phyloP scores from a whole-genome alignment of 2,329 filamentous ascomycete species.

The Aureobasidium sp. region DNA sequence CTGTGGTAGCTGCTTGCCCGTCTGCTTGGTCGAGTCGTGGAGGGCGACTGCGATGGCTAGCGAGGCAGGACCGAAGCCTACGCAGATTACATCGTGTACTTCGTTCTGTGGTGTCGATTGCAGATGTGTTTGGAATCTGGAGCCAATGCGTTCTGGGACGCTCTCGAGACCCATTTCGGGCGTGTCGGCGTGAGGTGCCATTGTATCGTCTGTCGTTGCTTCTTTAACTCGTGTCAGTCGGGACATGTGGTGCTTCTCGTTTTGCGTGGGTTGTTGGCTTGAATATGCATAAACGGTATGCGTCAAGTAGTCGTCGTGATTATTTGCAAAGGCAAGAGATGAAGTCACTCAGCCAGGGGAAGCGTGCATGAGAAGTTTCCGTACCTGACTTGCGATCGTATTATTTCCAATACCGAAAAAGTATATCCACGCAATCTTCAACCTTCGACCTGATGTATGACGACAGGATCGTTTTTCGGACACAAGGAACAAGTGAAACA shows the following conservation, averaged over 20 bases:
- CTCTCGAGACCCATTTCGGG: constrained; percentile 11
- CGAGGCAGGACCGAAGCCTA: constrained; percentile 89
- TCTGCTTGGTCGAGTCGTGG: constrained; percentile 59
- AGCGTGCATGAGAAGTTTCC: not conserved
- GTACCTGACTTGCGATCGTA: not conserved
- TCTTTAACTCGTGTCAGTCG: not conserved
- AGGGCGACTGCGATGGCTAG: constrained; percentile 83
- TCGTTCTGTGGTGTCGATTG: constrained; percentile 52
- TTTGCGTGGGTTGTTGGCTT: not conserved
- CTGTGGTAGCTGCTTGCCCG: constrained; percentile 21
- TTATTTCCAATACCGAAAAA: not conserved
- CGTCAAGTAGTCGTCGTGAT: not conserved
- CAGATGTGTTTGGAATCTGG: constrained; percentile 34
- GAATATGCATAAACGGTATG: not conserved
- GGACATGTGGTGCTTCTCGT: not conserved
- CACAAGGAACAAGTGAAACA: not conserved
- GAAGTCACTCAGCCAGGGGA: not conserved
- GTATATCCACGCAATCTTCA: not conserved
- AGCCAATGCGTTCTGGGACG: not conserved
- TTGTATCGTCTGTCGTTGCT: not conserved
- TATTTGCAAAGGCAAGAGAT: not conserved
- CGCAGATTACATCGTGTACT: constrained; percentile 77
- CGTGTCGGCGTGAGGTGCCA: constrained; percentile 14
- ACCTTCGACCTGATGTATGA: not conserved
- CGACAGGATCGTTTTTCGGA: not conserved